Percentiles rank a stretch among this genome's conserved stretches.
phyloP scores from a whole-genome alignment of 1,139 yeast genomes.

The Debaryomyces singareniensis region DNA sequence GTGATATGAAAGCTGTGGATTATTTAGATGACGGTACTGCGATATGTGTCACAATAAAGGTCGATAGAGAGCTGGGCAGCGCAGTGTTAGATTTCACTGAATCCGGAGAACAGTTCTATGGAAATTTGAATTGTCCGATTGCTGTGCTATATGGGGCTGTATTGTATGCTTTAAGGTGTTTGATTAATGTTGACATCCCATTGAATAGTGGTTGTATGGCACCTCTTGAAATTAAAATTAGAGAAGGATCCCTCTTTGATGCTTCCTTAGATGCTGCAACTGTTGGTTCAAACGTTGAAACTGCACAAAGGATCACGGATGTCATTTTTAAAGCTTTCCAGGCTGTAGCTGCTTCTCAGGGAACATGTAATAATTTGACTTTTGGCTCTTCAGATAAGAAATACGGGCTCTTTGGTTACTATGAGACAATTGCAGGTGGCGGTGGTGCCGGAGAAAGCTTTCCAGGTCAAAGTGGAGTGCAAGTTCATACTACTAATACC shows the following conservation, averaged over 20 bases:
- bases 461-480: conserved; percentile 37
- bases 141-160: conserved; percentile 34
- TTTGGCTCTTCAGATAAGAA: conserved; percentile 44
- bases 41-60: conserved; percentile 28
- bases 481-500: conserved; percentile 41
- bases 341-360: conserved; percentile 43
- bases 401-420: conserved; percentile 54
- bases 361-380: conserved; percentile 48
- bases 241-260: conserved; percentile 40
- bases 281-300: conserved; percentile 46
- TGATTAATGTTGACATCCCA: conserved; percentile 35
- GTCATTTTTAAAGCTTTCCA: conserved; percentile 30
- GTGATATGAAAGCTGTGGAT: conserved; percentile 21
- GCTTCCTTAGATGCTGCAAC: conserved; percentile 79
- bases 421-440: conserved; percentile 70
- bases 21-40: conserved; percentile 43
- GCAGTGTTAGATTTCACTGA: conserved; percentile 40
- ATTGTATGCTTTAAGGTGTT: conserved; percentile 32
- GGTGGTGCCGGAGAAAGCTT: conserved; percentile 53
- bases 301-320: conserved; percentile 37
- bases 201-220: conserved; percentile 33
- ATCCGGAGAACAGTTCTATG: conserved; percentile 55
- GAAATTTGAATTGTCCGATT: conserved; percentile 55
- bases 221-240: conserved; percentile 26
- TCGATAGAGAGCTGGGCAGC: conserved; percentile 22